These are phyloP conservation scores for Datura wrightii DNA, from an alignment of 257 asterid species.

Conservation along the genomic window DNA sequence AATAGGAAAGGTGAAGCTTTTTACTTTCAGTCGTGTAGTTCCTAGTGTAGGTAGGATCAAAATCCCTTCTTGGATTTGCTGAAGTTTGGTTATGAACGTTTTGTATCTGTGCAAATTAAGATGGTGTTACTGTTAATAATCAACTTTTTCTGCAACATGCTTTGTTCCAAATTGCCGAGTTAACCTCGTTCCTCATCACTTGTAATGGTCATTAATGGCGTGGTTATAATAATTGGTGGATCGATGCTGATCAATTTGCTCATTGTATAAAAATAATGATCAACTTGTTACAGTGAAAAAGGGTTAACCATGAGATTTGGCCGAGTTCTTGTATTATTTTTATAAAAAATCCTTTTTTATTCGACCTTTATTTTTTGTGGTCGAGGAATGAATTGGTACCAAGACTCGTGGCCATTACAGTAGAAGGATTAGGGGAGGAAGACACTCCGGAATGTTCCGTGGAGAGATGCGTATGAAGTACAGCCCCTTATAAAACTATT, in stretches of 20 bases:
- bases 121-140: neutral
- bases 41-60: neutral
- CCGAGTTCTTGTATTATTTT: no score
- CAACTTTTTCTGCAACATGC: neutral
- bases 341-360: no score
- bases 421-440: no score
- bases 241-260: neutral
- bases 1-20: neutral
- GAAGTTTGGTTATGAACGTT: neutral
- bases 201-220: neutral
- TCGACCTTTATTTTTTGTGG: no score
- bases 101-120: neutral
- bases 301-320: no score
- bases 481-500: no score
- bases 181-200: neutral
- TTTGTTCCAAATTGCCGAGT: neutral
- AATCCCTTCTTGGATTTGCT: neutral
- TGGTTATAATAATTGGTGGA: neutral
- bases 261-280: no score
- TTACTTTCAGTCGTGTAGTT: neutral
- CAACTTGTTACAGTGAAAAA: no score
- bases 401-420: no score
- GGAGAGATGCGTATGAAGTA: no score
- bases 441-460: no score
- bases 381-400: no score